Evolutionary conservation across 225 moss, liverwort and hornwort species (phyloP), one percentile per base, ranked within the genome.

Genomic region (Straminergon stramineum): DNA sequence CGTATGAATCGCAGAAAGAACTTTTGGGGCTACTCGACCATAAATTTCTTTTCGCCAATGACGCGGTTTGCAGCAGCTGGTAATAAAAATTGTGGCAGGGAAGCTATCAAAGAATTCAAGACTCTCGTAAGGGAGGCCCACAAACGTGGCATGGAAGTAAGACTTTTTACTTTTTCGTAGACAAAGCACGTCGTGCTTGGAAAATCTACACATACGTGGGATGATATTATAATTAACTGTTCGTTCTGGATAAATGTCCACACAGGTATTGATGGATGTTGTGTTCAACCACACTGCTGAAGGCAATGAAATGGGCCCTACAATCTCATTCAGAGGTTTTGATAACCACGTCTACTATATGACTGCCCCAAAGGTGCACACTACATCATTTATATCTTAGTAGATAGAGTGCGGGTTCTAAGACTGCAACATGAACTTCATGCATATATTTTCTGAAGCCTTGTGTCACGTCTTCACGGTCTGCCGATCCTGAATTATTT

Each of bases 241-340:
- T 79, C 22, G 64, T 64, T 87, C 82, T 87, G 83, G 64, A 79
- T 83, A 56, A 74, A 89, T 87, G 84, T 76, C 69, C 58, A 53
- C 77, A 41, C 94, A 97, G 97, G 93, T 97, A 87, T 83, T 97
- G 84, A 97, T 97, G 97, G 97, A 97, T 92, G 95, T 97, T 90
- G 97, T 97, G 65, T 97, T 97, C 93, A 96, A 97, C 90, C 97
- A 97, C 87, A 97, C 97, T 89, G 97, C 97, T 85, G 97, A 97
- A 94, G 97, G 97, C 84, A 96, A 97, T 88, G 96, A 97, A 94
- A 96, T 96, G 96, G 97, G 97, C 74, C 97, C 96, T 21, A 97
- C 97, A 73, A 93, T 97, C 88, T 97, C 97, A n/a, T 97, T 97
- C 85, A 93, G 96, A 93, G 97, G 97, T 81, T 96, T 97, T 85